phyloP scores from a whole-genome alignment of 2,329 filamentous ascomycete genomes.

The Fusarium piperis region DNA sequence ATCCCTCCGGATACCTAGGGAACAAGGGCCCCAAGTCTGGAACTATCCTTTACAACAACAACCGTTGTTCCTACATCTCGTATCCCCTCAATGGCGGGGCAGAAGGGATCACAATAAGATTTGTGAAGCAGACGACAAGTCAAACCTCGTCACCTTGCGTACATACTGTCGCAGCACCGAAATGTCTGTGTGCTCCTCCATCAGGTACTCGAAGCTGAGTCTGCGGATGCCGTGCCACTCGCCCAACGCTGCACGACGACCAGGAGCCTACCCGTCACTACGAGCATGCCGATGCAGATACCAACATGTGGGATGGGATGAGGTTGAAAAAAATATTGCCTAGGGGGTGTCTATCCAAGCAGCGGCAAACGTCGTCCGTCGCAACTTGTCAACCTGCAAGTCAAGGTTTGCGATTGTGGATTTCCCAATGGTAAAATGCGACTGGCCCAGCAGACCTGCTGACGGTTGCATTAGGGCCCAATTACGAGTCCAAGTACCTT shows the following conservation, averaged over 20 bases:
- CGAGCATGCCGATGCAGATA: slow-evolving; percentile 1
- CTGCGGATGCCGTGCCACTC: not conserved
- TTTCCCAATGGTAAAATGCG: slow-evolving; percentile 18
- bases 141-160: slow-evolving; percentile 1
- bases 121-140: slow-evolving; percentile 8
- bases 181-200: not conserved
- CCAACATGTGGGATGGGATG: not conserved
- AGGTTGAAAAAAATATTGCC: not conserved
- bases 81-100: slow-evolving; percentile 14
- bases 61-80: slow-evolving; percentile 11
- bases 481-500: not conserved
- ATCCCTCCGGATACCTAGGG: no score
- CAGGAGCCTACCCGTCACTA: not conserved
- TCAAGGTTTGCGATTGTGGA: slow-evolving; percentile 1
- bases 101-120: slow-evolving; percentile 5
- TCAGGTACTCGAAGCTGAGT: slow-evolving; percentile 1
- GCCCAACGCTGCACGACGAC: not conserved
- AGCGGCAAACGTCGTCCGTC: not conserved
- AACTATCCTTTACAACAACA: not conserved
- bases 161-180: not conserved
- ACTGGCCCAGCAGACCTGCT: slow-evolving; percentile 30
- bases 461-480: slow-evolving; percentile 27
- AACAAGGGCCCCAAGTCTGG: not conserved
- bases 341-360: not conserved
- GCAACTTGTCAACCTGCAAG: slow-evolving; percentile 2